Evolutionary conservation across 108 stramenopile species (phyloP).

Genomic region (Pseudonitzschia delicatissima): DNA sequence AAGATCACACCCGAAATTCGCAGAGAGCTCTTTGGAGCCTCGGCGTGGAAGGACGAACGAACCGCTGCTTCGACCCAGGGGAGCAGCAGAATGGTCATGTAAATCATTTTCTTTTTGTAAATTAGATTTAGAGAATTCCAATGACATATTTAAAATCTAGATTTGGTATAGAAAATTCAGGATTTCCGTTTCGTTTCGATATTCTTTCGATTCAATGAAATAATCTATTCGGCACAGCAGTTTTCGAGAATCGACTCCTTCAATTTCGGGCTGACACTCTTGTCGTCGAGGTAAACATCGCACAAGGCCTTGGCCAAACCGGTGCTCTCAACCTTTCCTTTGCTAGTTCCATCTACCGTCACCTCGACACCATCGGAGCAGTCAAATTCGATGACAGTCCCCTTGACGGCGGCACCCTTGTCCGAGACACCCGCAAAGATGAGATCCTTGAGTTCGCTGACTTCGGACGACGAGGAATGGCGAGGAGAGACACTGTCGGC

Average conservation of each 20-base stretch:
- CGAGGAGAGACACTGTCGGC: conserved; percentile 76
- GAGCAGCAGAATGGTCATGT: conserved; percentile 5
- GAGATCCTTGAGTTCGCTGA: conserved; percentile 60
- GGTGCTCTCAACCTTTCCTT: conserved; percentile 57
- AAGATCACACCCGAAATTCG: conserved; percentile 96
- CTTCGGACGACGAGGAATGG: conserved; percentile 50
- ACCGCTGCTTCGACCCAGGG: conserved; percentile 13
- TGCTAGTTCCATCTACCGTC: conserved; percentile 63
- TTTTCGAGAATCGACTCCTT: conserved; percentile 59
- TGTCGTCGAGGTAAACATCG: conserved; percentile 83
- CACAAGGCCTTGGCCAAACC: conserved; percentile 68
- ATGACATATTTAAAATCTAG: neutral
- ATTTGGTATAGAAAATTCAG: neutral
- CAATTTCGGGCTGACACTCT: conserved; percentile 66
- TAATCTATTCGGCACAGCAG: conserved; percentile 50
- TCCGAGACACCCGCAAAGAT: conserved; percentile 65
- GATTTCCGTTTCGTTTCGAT: neutral
- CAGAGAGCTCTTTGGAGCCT: conserved; percentile 90
- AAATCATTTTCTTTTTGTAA: neutral
- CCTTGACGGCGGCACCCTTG: conserved; percentile 68
- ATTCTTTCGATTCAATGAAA: neutral
- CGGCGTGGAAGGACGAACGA: conserved; percentile 81
- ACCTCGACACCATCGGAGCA: conserved; percentile 65
- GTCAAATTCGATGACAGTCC: conserved; percentile 73
- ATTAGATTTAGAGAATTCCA: neutral